These are phyloP conservation scores for Boletus coccyginus DNA, from an alignment of 768 basidiomycete species.

Conservation along the genomic window DNA sequence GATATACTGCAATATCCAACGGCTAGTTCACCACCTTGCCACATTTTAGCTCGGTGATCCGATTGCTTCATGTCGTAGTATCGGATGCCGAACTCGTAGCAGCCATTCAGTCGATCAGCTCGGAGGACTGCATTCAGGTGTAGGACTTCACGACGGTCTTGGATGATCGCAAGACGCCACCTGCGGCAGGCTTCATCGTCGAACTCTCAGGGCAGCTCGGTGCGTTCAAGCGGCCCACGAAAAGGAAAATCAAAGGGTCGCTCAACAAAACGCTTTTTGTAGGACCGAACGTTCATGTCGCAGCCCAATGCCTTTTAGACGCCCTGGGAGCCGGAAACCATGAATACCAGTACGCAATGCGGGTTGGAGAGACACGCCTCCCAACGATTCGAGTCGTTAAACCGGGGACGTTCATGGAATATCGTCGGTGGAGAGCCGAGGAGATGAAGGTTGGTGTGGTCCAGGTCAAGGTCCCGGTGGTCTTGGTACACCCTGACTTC, in stretches of 20 bases:
- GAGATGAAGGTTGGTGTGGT: slow-evolving; percentile 2
- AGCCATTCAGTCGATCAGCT: slow-evolving; percentile 2
- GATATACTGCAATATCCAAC: background rate
- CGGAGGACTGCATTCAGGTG: slow-evolving; percentile 1
- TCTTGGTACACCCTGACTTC: background rate
- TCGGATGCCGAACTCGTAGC: slow-evolving; percentile 4
- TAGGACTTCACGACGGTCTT: slow-evolving; percentile 8
- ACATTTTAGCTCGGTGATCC: background rate
- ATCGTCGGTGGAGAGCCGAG: slow-evolving; percentile 8
- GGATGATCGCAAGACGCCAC: slow-evolving; percentile 9
- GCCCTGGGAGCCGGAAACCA: background rate
- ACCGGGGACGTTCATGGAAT: slow-evolving; percentile 12
- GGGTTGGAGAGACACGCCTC: background rate
- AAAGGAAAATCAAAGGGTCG: background rate
- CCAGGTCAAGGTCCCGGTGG: slow-evolving; percentile 17
- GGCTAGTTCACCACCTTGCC: no score
- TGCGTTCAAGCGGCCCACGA: background rate
- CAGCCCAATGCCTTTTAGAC: slow-evolving; percentile 3
- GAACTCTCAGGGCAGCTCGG: slow-evolving; percentile 5
- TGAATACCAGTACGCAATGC: background rate
- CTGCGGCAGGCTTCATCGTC: slow-evolving; percentile 11
- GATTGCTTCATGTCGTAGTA: background rate
- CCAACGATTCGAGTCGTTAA: slow-evolving; percentile 13
- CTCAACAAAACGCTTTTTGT: no score
- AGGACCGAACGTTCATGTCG: slow-evolving; percentile 1